Evolutionary conservation across 2,329 filamentous ascomycete species (phyloP).

Genomic region (Tolypocladium paradoxum): DNA sequence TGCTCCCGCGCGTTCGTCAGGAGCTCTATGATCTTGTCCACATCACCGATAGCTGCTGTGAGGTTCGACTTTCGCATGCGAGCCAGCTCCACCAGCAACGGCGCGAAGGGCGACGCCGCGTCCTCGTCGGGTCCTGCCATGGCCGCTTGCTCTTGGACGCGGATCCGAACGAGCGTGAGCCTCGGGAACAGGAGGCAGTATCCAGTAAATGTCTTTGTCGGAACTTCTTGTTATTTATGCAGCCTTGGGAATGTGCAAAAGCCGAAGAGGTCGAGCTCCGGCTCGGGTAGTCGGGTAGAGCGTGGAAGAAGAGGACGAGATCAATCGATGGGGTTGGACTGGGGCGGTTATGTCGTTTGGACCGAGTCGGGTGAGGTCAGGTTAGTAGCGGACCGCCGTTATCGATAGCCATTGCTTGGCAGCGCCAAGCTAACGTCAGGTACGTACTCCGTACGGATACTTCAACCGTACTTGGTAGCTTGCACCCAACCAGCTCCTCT

Average conservation of each 20-base stretch:
- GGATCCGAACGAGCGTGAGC: background rate
- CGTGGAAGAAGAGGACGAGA: background rate
- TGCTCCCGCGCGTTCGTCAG: constrained; percentile 63
- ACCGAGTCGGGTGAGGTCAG: background rate
- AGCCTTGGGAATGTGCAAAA: background rate
- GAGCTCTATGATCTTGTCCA: constrained; percentile 72
- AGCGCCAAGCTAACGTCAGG: background rate
- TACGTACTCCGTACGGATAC: too few species aligned
- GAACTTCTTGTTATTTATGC: background rate
- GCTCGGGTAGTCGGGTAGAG: background rate
- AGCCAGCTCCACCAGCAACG: constrained; percentile 62
- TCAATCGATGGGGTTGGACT: background rate
- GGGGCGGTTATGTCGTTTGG: background rate
- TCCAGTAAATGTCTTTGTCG: background rate
- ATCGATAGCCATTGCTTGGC: background rate
- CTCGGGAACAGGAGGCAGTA: background rate
- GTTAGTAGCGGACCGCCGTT: background rate
- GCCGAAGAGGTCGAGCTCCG: background rate
- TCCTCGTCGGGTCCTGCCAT: constrained; percentile 25
- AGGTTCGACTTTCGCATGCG: constrained; percentile 60
- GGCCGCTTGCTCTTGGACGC: constrained; percentile 2
- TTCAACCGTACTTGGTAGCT: too few species aligned
- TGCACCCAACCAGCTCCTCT: background rate
- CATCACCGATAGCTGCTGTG: constrained; percentile 61
- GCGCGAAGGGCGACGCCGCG: constrained; percentile 34